Evolutionary conservation across 805 yeast genomes (phyloP).

Genomic region (Lipomyces lipofer): DNA sequence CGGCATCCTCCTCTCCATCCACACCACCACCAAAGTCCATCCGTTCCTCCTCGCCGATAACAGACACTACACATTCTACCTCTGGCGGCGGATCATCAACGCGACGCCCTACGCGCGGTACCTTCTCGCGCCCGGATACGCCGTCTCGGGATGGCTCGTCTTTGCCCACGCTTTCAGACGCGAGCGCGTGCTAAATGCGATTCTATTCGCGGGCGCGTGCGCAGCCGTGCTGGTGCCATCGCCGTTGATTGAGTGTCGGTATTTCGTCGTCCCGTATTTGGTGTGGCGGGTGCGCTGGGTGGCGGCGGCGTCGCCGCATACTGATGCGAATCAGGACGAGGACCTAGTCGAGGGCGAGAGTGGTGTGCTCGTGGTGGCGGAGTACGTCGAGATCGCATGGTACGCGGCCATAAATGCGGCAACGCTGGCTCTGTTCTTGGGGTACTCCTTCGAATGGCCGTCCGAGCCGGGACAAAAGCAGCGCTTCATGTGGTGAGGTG

Average conservation of each 20-base stretch:
- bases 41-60: conserved; percentile 93
- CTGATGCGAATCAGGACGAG: conserved; percentile 40
- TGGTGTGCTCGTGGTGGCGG: not conserved
- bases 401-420: conserved; percentile 54
- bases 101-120: conserved; percentile 49
- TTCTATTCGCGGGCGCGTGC: conserved; percentile 55
- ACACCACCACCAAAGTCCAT: conserved; percentile 71
- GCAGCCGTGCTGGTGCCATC: conserved; percentile 74
- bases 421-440: conserved; percentile 57
- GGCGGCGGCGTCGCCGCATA: conserved; percentile 29
- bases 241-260: conserved; percentile 92
- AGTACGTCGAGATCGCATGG: conserved; percentile 49
- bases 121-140: conserved; percentile 67
- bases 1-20: conserved; percentile 45
- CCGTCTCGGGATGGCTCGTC: conserved; percentile 45
- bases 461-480: conserved; percentile 59
- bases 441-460: conserved; percentile 66
- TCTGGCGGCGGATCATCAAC: conserved; percentile 67
- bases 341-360: conserved; percentile 41
- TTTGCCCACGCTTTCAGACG: conserved; percentile 35
- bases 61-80: conserved; percentile 87
- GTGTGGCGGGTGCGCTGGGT: conserved; percentile 65
- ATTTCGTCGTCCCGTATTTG: conserved; percentile 78
- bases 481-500: conserved; percentile 79
- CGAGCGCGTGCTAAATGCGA: conserved; percentile 13